Evolutionary conservation across 306 rosid species (phyloP), one percentile per base, ranked within the genome.

Genomic region (Cercis canadensis): DNA sequence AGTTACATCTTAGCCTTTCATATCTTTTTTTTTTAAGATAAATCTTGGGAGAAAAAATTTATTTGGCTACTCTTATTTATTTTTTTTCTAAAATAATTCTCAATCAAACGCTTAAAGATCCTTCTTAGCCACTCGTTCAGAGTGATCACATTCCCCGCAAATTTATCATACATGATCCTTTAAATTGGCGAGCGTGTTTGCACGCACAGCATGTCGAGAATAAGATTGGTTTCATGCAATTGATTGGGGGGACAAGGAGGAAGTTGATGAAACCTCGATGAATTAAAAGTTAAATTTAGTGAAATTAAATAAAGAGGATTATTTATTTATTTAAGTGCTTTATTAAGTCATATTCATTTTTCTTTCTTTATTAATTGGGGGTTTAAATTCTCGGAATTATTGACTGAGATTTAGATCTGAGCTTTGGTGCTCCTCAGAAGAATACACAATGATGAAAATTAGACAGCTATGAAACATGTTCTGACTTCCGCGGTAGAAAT

Each of bases 341-440:
- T 24, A 24, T 24, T 24, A 41, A 19, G 43, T 5, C 3, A n/a
- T 12, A 46, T 46, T 46, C 12, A 46, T 46, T 46, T 11, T 46
- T n/a, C 15, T 11, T n/a, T 3, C 4, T 7, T 21, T n/a, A 4
- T 62, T 36, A 36, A 61, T 55, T 41, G 74, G 70, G 74, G 47
- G 49, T 67, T 49, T 34, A 33, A 64, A 50, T 45, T 51, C 13
- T 17, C 14, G 51, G 75, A 78, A 70, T 52, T 56, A 71, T 71
- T 75, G 81, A 73, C 34, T 47, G 24, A 68, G 62, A 72, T 62
- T 72, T 73, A 61, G 80, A 65, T 58, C 62, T 63, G 64, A 41
- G 24, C 67, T 19, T 11, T 24, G 16, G 34, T 33, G 37, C 44
- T 68, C 54, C 29, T 39, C 43, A 14, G 15, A 37, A 11, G 43